Evolutionary conservation across 441 rosid genomes (phyloP).

Genomic region (Codiaeum variegatum): DNA sequence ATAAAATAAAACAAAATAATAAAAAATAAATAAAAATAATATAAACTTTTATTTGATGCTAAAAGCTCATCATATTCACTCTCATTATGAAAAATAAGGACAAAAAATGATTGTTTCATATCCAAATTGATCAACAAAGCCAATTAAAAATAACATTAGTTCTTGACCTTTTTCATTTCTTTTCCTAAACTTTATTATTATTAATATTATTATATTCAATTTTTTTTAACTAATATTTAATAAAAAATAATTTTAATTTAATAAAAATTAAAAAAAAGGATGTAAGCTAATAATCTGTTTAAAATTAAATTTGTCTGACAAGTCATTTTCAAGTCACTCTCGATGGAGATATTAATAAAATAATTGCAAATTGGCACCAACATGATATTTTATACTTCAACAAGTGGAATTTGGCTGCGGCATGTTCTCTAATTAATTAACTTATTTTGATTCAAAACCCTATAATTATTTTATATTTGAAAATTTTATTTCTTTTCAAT

Average conservation of each 20-base stretch:
- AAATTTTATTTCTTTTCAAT: not conserved
- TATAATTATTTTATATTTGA: not conserved
- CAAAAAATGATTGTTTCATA: not conserved
- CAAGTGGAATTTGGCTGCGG: not conserved
- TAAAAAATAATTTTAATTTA: no score
- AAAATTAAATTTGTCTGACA: not conserved
- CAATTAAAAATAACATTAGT: not conserved
- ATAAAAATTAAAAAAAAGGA: no score
- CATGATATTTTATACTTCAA: not conserved
- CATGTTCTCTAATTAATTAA: not conserved
- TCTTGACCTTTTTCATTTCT: not conserved
- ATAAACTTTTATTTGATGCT: no score
- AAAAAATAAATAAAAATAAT: no score
- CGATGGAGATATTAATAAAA: not conserved
- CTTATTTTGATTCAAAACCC: not conserved
- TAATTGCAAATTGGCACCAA: not conserved
- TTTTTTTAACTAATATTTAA: not conserved
- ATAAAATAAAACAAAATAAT: no score
- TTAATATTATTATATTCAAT: not conserved
- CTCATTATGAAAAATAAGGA: no score
- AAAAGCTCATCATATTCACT: no score
- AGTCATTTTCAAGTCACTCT: slow-evolving; percentile 1
- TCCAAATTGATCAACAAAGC: not conserved
- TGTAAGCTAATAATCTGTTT: not conserved
- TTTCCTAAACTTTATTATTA: not conserved